Evolutionary conservation across 148 eudicot genomes (phyloP).

Genomic region (Polygonum aviculare): DNA sequence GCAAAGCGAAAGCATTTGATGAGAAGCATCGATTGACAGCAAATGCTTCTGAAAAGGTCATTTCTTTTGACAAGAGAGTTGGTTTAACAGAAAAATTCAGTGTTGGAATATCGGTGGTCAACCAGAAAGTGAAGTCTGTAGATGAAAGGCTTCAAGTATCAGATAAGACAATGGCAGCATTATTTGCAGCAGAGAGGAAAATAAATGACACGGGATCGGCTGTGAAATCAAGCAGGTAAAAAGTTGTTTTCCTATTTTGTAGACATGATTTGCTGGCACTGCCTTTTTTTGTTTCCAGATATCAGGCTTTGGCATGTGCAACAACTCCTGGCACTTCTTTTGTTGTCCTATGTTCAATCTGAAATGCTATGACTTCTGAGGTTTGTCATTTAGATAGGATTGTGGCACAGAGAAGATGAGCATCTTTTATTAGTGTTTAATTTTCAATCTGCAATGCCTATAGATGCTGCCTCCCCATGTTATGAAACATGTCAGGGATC

Average conservation of each 20-base stretch:
- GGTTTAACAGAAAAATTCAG: constrained; percentile 77
- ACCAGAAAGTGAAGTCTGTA: constrained; percentile 89
- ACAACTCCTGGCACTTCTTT: not conserved
- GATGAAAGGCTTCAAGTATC: constrained; percentile 95
- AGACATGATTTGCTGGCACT: not conserved
- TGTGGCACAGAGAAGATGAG: not conserved
- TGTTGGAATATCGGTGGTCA: constrained; percentile 84
- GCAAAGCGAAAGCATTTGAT: constrained; percentile 89
- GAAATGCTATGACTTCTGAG: not conserved
- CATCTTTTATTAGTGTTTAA: not conserved
- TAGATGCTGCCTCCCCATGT: not conserved
- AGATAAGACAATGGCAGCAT: constrained; percentile 91
- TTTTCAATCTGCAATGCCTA: not conserved
- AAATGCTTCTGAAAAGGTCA: constrained; percentile 79
- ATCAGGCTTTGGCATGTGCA: not conserved
- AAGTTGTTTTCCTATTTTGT: not conserved
- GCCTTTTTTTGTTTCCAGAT: not conserved
- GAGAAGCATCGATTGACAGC: constrained; percentile 86
- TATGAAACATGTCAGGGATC: not conserved
- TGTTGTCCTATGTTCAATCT: not conserved
- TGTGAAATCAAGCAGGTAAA: constrained; percentile 92
- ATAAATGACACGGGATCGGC: constrained; percentile 80
- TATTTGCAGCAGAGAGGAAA: constrained; percentile 92
- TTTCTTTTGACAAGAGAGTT: constrained; percentile 73
- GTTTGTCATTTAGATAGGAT: not conserved